Evolutionary conservation across 768 basidiomycete genomes (phyloP), one percentile per base, ranked within the genome.

Genomic region (Glaciozyma antarctica): DNA sequence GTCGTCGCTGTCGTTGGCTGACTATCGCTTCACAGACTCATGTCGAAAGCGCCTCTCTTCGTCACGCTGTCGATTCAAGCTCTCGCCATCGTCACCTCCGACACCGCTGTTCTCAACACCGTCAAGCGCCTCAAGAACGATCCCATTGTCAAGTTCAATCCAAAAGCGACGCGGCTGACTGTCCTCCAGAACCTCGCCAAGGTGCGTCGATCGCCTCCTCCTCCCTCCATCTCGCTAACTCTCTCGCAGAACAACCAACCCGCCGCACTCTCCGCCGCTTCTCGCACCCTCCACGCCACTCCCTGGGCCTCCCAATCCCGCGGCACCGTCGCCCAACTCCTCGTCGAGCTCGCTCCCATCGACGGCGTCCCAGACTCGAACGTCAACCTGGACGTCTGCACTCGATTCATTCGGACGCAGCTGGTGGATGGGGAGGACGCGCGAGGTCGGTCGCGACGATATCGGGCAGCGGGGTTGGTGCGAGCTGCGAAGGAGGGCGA

Each of bases 301-400:
- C 69, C 69, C 15, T 70, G 69, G 69, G 47, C 45, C 9, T 61
- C 65, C 7, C 5, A 52, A 12, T 47, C 41, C 9, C 65, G 69
- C 3, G 61, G 65, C 0, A 21, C 45, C 38, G 24, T 64, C 45
- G 63, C 65, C 3, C 58, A 62, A 10, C 60, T 70, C 34, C 52
- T 70, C 28, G 30, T 53, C 53, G 2, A 9, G 22, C 26, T 41
- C 17, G 19, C 66, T 5, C n/a, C 53, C 43, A 17, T 32, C 16
- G 28, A 43, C 17, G 5, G 52, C 38, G 41, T 51, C 55, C 41
- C 59, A 5, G 12, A 32, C 45, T 38, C 58, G 28, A 24, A 28
- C 52, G 45, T 15, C 12, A 57, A 65, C n/a, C 44, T 69, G 52
- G 68, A 65, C 21, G 56, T 65, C 38, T 58, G 48, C 45, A 55